A percentile compares a stretch with the other conserved stretches of the same genome.
These are phyloP conservation scores for Aspergillus ostianus DNA, from an alignment of 495 filamentous ascomycete genomes.

Conservation along the genomic window DNA sequence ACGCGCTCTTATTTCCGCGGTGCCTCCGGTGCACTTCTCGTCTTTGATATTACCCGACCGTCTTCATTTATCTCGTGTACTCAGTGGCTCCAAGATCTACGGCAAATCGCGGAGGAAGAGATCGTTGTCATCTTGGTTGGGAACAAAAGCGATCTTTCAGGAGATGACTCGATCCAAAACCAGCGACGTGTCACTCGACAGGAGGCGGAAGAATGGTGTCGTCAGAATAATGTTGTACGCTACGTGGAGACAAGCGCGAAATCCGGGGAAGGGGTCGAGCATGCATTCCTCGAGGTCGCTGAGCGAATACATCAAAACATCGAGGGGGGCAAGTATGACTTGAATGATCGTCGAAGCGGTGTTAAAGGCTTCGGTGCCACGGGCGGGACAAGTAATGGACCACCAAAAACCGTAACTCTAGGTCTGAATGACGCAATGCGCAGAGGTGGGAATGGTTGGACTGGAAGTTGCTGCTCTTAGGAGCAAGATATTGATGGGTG, in stretches of 20 bases:
- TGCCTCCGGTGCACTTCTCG: slow-evolving; percentile 84
- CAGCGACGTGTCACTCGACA: slow-evolving; percentile 72
- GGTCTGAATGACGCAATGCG: slow-evolving; percentile 56
- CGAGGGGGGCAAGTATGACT: slow-evolving; percentile 85
- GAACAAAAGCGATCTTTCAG: slow-evolving; percentile 85
- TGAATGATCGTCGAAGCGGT: slow-evolving; percentile 91
- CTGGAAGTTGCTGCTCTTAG: slow-evolving; percentile 47
- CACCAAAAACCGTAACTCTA: slow-evolving; percentile 54
- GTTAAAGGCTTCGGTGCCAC: slow-evolving; percentile 74
- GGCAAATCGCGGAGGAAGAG: slow-evolving; percentile 87
- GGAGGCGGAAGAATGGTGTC: slow-evolving; percentile 88
- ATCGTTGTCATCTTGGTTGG: slow-evolving; percentile 93
- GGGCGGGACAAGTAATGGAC: slow-evolving; percentile 36
- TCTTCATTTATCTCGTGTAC: slow-evolving; percentile 83
- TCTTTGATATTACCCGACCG: slow-evolving; percentile 88
- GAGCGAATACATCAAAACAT: slow-evolving; percentile 95
- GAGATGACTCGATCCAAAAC: slow-evolving; percentile 47
- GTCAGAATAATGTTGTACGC: slow-evolving; percentile 72
- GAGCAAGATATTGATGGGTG: background rate
- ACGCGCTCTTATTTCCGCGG: slow-evolving; percentile 95
- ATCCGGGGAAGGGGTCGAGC: slow-evolving; percentile 87
- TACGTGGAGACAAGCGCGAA: slow-evolving; percentile 98
- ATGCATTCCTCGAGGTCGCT: slow-evolving; percentile 88
- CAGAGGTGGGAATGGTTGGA: slow-evolving; percentile 42
- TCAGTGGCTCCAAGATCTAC: slow-evolving; percentile 88